These are phyloP conservation scores for Atkinsonella texensis DNA, from an alignment of 2,329 filamentous ascomycete species.

Conservation along the genomic window DNA sequence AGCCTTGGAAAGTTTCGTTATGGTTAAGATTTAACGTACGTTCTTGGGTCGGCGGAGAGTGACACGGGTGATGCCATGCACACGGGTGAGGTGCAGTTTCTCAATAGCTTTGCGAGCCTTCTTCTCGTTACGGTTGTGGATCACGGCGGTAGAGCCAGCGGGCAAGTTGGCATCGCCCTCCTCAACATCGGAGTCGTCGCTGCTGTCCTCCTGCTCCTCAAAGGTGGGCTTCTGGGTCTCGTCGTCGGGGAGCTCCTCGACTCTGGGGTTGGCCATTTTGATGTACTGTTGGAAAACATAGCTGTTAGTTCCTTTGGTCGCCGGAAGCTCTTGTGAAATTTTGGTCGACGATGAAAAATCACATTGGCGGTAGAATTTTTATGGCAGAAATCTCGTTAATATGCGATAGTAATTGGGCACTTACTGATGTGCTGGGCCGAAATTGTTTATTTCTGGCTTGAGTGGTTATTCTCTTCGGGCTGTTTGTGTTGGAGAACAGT, in stretches of 20 bases:
- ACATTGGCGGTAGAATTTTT: not conserved
- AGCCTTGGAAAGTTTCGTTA: not conserved
- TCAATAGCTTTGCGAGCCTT: constrained; percentile 99
- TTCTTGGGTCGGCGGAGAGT: constrained; percentile 98
- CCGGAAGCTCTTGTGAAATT: constrained; percentile 1
- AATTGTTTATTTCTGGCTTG: constrained; percentile 20
- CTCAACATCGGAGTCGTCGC: constrained; percentile 67
- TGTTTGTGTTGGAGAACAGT: constrained; percentile 28
- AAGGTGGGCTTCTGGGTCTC: constrained; percentile 71
- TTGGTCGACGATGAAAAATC: not conserved
- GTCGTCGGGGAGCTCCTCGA: constrained; percentile 94
- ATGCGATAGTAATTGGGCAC: constrained; percentile 14
- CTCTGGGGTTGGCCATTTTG: constrained; percentile 92
- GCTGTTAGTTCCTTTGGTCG: constrained; percentile 4
- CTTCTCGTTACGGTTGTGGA: constrained; percentile 99
- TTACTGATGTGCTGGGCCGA: constrained; percentile 25
- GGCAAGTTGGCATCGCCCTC: constrained; percentile 69
- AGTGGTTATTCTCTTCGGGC: constrained; percentile 17
- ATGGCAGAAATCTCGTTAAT: not conserved
- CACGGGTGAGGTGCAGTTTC: constrained; percentile 93
- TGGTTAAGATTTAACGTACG: constrained; percentile 47
- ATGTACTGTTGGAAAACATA: constrained; percentile 8
- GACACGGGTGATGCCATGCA: constrained; percentile 94
- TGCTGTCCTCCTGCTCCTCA: constrained; percentile 62
- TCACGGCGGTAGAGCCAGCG: constrained; percentile 74